Base-by-base conservation (phyloP, 2,329 filamentous ascomycete species). In the Sclerotinia spermophila region DNA sequence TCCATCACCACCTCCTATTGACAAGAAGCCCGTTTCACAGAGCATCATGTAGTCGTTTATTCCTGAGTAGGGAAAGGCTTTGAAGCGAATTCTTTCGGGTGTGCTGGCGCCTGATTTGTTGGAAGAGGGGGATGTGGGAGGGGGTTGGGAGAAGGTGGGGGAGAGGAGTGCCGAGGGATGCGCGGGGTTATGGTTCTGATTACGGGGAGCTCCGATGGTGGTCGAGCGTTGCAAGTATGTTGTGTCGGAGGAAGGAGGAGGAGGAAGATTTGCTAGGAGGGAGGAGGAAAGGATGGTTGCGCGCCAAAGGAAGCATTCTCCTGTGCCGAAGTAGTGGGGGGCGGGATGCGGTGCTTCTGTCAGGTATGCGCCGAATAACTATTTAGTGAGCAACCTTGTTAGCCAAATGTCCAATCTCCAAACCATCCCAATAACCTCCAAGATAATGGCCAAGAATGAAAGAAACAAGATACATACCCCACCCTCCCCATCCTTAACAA, bases 41-140 rank as follows among this genome's bases (percentile, higher is more conserved):
- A 96, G 92, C 75, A 98, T 96, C 83, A 95, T 93, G 80, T 97
- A 99, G 81, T 98, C 96, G 80, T 99, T 98, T 55, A 97, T 87
- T 7, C 96, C 96, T 70, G 92, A 96, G 79, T 97, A 98, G 0
- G 95, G 94, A 77, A 98, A 99, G 0, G 95, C 95, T 82, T 97
- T 97, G 86, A 99, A 99, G 30, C 96, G 89, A 75, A 98, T 93
- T 38, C 89, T 86, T 73, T 95, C 92, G 6, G 89, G 87, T 5
- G 89, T 88, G 38, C 84, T 86, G 1, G 86, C 77, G 7, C 74
- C 76, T 11, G 78, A 77, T 72, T 42, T 53, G 44, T 58, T 58
- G 19, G 68, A 75, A 72, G 72, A 75, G 68, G 33, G 73, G 72
- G 53, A 72, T 58, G 73, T 78, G 44, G 76, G 81, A 69, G 76